Percentiles rank a stretch among this genome's conserved stretches.
Conservation (phyloP, 306 rosid species). For the Citrullus mucosospermus region DNA sequence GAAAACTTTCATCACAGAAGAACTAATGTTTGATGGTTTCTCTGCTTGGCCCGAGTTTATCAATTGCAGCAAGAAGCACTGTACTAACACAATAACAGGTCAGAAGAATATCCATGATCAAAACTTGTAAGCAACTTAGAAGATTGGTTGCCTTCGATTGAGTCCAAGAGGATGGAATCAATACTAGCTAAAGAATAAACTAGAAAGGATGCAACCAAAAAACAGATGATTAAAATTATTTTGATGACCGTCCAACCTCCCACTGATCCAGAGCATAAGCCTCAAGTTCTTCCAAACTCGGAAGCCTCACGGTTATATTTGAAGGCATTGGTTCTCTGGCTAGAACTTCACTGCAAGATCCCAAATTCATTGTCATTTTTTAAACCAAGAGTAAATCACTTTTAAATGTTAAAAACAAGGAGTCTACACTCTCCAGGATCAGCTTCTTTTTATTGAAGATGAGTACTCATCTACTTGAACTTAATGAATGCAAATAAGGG, state of each 20-base stretch:
- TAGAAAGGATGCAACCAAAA: slow-evolving; percentile 5
- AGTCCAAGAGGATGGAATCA: background rate
- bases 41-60: slow-evolving; percentile 71
- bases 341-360: slow-evolving; percentile 68
- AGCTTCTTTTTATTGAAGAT: background rate
- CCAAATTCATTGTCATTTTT: slow-evolving; percentile 21
- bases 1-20: slow-evolving; percentile 85
- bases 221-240: slow-evolving; percentile 6
- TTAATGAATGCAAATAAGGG: background rate
- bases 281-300: slow-evolving; percentile 69
- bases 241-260: slow-evolving; percentile 50
- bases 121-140: slow-evolving; percentile 8
- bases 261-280: slow-evolving; percentile 71
- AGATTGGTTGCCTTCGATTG: background rate
- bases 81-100: slow-evolving; percentile 36
- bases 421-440: background rate
- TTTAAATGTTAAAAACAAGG: background rate
- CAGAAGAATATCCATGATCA: slow-evolving; percentile 18
- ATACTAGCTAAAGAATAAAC: background rate
- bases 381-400: background rate
- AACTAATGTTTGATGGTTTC: slow-evolving; percentile 57
- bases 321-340: slow-evolving; percentile 93
- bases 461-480: background rate
- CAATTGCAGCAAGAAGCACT: slow-evolving; percentile 94
- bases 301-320: slow-evolving; percentile 73